phyloP scores from a whole-genome alignment of 176 grass and related monocot species.

The Oryza glumipatula region DNA sequence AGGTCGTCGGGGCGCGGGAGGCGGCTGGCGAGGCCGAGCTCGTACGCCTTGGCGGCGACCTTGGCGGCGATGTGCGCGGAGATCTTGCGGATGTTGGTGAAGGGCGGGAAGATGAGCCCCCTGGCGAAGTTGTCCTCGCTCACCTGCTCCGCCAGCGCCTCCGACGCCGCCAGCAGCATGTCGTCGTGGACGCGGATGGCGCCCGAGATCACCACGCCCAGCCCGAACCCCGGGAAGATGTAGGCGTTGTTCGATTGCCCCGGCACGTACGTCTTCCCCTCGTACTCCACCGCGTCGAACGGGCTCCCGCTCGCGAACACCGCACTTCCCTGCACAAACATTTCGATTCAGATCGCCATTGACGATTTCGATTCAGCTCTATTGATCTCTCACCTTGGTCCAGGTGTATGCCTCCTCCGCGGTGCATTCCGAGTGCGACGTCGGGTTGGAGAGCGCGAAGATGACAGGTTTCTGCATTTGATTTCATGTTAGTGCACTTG shows the following conservation, averaged over 20 bases:
- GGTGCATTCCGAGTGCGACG: constrained; percentile 95
- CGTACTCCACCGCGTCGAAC: constrained; percentile 77
- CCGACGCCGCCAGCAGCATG: constrained; percentile 87
- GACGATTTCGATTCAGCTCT: too few relatives aligned
- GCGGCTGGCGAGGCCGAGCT: constrained; percentile 78
- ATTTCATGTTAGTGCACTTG: neutral
- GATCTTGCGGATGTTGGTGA: constrained; percentile 91
- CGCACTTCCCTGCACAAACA: constrained; percentile 37
- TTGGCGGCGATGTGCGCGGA: constrained; percentile 87
- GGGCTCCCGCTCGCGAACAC: constrained; percentile 97
- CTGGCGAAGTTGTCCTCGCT: constrained; percentile 67
- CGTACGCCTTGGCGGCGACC: constrained; percentile 88
- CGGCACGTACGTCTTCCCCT: constrained; percentile 62
- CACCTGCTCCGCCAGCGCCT: constrained; percentile 80
- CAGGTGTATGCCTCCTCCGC: constrained; percentile 89
- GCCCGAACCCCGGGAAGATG: constrained; percentile 92
- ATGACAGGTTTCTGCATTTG: constrained; percentile 69
- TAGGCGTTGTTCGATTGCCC: constrained; percentile 97
- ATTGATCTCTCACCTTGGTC: constrained; percentile 21
- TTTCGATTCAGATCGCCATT: neutral
- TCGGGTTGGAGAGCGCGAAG: constrained; percentile 95
- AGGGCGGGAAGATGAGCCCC: constrained; percentile 90
- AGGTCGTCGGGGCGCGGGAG: constrained; percentile 81
- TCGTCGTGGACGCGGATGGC: constrained; percentile 93
- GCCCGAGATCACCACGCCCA: constrained; percentile 85